These are phyloP conservation scores for Leishmania aethiopica DNA, from an alignment of 208 protist genomes.

Conservation along the genomic window DNA sequence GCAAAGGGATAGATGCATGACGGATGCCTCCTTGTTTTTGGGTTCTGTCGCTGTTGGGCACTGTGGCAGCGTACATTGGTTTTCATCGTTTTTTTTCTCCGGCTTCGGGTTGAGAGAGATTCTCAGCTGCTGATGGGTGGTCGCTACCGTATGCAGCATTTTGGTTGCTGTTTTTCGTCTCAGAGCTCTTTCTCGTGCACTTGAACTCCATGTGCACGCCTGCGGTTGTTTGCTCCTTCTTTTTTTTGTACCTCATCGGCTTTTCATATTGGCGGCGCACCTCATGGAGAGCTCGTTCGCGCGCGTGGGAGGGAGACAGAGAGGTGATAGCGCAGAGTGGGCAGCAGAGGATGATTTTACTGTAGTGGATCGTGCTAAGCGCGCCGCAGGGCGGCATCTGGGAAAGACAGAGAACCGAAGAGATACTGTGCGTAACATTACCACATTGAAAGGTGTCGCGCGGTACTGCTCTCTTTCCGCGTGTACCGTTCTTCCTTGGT, in stretches of 20 bases:
- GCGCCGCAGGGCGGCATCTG: no score
- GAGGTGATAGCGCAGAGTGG: not conserved
- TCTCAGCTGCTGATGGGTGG: not conserved
- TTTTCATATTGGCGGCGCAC: not conserved
- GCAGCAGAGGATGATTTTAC: not conserved
- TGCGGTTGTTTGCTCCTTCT: not conserved
- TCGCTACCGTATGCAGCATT: not conserved
- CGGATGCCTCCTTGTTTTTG: not conserved
- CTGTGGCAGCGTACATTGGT: not conserved
- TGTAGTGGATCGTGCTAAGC: not conserved
- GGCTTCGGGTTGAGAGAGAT: not conserved
- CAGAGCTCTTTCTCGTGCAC: not conserved
- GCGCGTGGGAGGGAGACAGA: not conserved
- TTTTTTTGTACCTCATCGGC: not conserved
- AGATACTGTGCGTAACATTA: not conserved
- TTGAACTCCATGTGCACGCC: not conserved
- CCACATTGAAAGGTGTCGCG: not conserved
- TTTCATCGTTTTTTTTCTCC: not conserved
- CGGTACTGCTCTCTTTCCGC: not conserved
- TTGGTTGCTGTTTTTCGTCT: not conserved
- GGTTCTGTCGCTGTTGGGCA: not conserved
- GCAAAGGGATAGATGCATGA: not conserved
- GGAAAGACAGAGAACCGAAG: not conserved
- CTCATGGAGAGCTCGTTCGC: not conserved
- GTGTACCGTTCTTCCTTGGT: not conserved